phyloP scores from a whole-genome alignment of 225 moss, liverwort and hornwort genomes.

The Marchantia paleacea region DNA sequence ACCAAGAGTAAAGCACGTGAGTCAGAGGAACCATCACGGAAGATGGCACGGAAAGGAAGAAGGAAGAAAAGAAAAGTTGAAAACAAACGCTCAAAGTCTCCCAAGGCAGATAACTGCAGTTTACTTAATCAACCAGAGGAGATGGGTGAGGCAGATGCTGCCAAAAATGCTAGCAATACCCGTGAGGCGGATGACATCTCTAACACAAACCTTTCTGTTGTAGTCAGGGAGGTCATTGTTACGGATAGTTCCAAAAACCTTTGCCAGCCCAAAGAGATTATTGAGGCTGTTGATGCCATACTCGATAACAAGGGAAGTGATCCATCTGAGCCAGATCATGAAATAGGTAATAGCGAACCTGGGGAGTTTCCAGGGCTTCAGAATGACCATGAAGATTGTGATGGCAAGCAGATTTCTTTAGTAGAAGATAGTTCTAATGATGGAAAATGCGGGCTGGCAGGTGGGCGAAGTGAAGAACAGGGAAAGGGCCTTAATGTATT shows the following conservation, averaged over 20 bases:
- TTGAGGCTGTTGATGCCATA: conserved; percentile 22
- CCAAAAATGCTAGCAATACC: conserved; percentile 29
- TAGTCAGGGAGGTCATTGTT: conserved; percentile 32
- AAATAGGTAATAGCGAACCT: conserved; percentile 35
- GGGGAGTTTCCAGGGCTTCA: conserved; percentile 30
- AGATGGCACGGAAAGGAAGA: conserved; percentile 25
- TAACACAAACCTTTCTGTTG: conserved; percentile 31
- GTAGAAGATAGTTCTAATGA: conserved; percentile 39
- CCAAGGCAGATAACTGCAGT: conserved; percentile 40
- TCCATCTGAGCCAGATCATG: conserved; percentile 26
- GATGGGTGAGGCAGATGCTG: conserved; percentile 27
- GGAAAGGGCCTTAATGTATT: conserved; percentile 37
- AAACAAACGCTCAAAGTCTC: conserved; percentile 22
- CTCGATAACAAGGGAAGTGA: conserved; percentile 28
- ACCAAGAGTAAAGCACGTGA: conserved; percentile 36
- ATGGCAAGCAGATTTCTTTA: conserved; percentile 36
- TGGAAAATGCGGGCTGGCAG: conserved; percentile 45
- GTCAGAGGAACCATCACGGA: conserved; percentile 37
- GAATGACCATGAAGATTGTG: conserved; percentile 28
- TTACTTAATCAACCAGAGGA: conserved; percentile 28
- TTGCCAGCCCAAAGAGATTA: conserved; percentile 24
- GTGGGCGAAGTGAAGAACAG: conserved; percentile 40
- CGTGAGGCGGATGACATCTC: conserved; percentile 21
- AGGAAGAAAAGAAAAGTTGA: conserved; percentile 42
- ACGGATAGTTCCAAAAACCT: conserved; percentile 24